Evolutionary conservation across 345 rosid genomes (phyloP).

Genomic region (Aurinia saxatilis): DNA sequence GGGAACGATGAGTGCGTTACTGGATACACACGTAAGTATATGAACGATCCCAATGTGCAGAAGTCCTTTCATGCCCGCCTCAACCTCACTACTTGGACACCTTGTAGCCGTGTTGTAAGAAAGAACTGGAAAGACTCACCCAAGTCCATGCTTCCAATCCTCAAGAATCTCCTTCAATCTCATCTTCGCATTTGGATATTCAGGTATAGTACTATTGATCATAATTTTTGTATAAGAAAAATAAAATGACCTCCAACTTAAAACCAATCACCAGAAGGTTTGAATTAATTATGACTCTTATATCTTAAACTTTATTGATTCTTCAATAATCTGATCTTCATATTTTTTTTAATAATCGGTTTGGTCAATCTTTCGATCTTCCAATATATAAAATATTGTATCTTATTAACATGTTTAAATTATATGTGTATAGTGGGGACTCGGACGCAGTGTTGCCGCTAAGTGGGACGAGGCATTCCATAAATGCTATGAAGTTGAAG

Average conservation of each 20-base stretch:
- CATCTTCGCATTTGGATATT: constrained; percentile 78
- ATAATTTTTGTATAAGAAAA: neutral
- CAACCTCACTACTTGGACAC: constrained; percentile 17
- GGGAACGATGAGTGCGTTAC: constrained; percentile 71
- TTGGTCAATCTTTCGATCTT: too few relatives aligned
- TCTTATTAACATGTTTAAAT: neutral
- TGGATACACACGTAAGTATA: constrained; percentile 28
- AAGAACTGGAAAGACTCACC: constrained; percentile 73
- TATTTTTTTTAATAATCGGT: too few relatives aligned
- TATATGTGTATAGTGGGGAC: constrained; percentile 64
- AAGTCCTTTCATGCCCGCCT: constrained; percentile 60
- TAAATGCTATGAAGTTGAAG: constrained; percentile 65
- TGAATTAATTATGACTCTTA: neutral
- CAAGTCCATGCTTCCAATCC: constrained; percentile 65
- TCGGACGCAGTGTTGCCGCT: constrained; percentile 83
- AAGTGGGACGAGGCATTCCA: constrained; percentile 84
- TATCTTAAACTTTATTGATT: neutral
- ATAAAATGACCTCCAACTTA: neutral
- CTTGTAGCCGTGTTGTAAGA: constrained; percentile 36
- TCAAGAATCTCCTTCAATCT: constrained; percentile 52
- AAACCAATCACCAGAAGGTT: neutral
- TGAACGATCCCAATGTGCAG: constrained; percentile 60
- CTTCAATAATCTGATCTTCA: too few relatives aligned
- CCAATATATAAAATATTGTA: too few relatives aligned
- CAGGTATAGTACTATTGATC: constrained; percentile 57